A percentile compares a stretch with the other conserved stretches of the same genome.
These are phyloP conservation scores for Carex littledalei DNA, from an alignment of 176 grass and related monocot species.

Conservation along the genomic window DNA sequence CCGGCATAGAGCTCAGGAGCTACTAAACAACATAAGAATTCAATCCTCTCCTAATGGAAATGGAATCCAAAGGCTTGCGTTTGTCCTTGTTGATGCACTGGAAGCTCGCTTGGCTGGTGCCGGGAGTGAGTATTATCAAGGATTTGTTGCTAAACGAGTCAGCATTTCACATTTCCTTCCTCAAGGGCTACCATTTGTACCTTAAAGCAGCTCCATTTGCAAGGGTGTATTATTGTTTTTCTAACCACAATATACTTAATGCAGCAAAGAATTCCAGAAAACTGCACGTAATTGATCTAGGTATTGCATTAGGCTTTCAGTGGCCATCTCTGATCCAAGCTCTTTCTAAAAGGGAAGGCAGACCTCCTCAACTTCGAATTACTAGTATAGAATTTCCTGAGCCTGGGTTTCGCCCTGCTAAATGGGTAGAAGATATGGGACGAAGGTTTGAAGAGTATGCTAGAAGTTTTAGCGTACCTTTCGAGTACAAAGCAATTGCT, in stretches of 20 bases:
- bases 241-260: conserved; percentile 52
- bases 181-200: conserved; percentile 35
- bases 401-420: conserved; percentile 47
- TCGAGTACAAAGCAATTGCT: conserved; percentile 46
- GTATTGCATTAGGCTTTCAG: conserved; percentile 50
- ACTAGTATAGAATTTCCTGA: conserved; percentile 47
- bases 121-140: conserved; percentile 37
- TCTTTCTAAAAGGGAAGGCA: conserved; percentile 28
- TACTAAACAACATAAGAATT: conserved; percentile 39
- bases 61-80: conserved; percentile 55
- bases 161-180: background rate
- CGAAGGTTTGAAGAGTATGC: conserved; percentile 45
- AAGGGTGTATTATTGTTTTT: conserved; percentile 39
- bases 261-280: conserved; percentile 26
- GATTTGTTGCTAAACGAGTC: conserved; percentile 1
- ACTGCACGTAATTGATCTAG: conserved; percentile 71
- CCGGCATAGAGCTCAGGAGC: conserved; percentile 29
- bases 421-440: conserved; percentile 16
- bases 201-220: conserved; percentile 35
- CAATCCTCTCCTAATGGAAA: conserved; percentile 37
- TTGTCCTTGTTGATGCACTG: conserved; percentile 46
- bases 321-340: conserved; percentile 61
- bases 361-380: conserved; percentile 42
- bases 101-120: conserved; percentile 46
- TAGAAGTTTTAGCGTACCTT: conserved; percentile 48